Evolutionary conservation across 2,329 filamentous ascomycete genomes (phyloP), one percentile per base, ranked within the genome.

Genomic region (Calonectria fujianensis): DNA sequence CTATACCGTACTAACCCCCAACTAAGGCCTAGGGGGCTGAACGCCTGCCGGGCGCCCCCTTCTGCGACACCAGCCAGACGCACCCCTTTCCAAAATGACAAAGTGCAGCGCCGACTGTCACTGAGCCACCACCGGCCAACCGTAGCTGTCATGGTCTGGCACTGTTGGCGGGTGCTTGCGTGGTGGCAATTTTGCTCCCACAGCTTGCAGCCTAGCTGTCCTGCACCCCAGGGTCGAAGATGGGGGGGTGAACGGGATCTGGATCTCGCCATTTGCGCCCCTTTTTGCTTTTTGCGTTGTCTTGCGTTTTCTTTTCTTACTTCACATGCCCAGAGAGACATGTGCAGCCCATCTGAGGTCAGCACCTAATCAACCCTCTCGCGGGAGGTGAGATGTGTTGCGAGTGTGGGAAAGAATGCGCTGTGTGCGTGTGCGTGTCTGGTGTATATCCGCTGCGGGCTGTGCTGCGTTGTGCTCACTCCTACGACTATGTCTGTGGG

Each of bases 31-130:
- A 27, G 16, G 37, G 65, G 50, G 66, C 51, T 59, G 35, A 45
- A 59, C 32, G 52, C 68, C 57, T 63, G 57, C 45, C 52, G 35
- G 48, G 32, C 48, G 48, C 37, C 51, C 51, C 66, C 51, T 57
- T 39, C 66, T 69, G 50, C 54, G 54, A 50, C 68, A 50, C 24
- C 51, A 61, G 54, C 54, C 41, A 45, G 31, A 69, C 24, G 29
- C 67, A n/a, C 45, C 67, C 48, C 50, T 41, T 54, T 35, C 45
- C 29, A 64, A 64, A 70, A 51, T 63, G 67, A 70, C 52, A 57
- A 63, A 41, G 52, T 70, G 67, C 67, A 70, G 57, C 57, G 10
- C n/a, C 57, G 24, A 35, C 39, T 63, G 57, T 70, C 68, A 64
- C 68, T 54, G 45, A 52, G 48, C 45, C 67, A 31, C 67, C 54